Evolutionary conservation across 225 moss, liverwort and hornwort species (phyloP).

Genomic region (Physcomitrium patens): DNA sequence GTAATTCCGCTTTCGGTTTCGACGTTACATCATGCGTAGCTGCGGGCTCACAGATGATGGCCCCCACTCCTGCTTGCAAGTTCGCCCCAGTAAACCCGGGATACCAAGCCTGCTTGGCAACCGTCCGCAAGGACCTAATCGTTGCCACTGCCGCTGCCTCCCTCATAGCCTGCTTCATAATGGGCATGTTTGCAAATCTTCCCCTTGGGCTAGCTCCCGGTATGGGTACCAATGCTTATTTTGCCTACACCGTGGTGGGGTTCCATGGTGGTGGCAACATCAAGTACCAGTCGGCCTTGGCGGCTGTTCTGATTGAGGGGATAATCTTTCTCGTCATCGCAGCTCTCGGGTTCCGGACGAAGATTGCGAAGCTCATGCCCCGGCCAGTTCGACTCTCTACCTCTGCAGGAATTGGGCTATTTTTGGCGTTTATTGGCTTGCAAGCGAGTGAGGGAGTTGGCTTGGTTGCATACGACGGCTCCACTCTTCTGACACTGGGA

Average conservation of each 20-base stretch:
- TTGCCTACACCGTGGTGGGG: constrained; percentile 88
- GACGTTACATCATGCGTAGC: constrained; percentile 38
- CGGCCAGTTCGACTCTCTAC: constrained; percentile 80
- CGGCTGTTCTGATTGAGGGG: constrained; percentile 85
- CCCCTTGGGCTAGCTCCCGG: constrained; percentile 89
- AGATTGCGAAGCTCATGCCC: constrained; percentile 84
- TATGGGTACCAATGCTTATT: constrained; percentile 97
- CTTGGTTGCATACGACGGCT: constrained; percentile 61
- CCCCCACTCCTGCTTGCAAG: constrained; percentile 71
- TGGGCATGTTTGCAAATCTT: constrained; percentile 84
- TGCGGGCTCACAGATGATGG: constrained; percentile 39
- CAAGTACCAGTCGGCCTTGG: constrained; percentile 74
- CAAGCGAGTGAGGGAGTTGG: constrained; percentile 88
- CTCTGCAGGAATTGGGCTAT: constrained; percentile 84
- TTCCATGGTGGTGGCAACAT: constrained; percentile 78
- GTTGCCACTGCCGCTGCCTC: constrained; percentile 81
- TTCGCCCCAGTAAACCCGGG: constrained; percentile 84
- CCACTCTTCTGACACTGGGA: constrained; percentile 80
- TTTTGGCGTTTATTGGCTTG: constrained; percentile 85
- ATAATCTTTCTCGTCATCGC: constrained; percentile 77
- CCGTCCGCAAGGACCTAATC: constrained; percentile 75
- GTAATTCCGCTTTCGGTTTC: constrained; percentile 28
- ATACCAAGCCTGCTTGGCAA: constrained; percentile 59
- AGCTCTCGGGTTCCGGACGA: constrained; percentile 79
- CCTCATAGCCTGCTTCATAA: constrained; percentile 85